These are phyloP conservation scores for Clonostachys chloroleuca DNA, from an alignment of 2,329 filamentous ascomycete species.

Conservation along the genomic window DNA sequence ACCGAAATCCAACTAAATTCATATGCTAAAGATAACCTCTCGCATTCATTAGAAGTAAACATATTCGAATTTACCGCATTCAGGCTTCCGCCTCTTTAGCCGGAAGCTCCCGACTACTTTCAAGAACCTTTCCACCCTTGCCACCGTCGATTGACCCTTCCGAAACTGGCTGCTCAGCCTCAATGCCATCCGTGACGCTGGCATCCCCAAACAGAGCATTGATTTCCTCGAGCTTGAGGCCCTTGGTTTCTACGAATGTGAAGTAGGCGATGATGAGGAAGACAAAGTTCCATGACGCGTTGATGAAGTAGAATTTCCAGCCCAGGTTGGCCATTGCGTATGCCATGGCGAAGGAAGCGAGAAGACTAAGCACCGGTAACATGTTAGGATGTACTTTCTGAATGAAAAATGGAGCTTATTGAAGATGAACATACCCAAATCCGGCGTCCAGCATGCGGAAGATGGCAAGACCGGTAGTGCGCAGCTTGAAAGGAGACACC, in stretches of 20 bases:
- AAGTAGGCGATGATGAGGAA: constrained; percentile 15
- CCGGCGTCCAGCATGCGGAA: constrained; percentile 17
- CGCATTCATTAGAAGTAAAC: no score
- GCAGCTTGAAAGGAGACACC: constrained; percentile 21
- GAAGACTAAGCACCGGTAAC: constrained; percentile 6
- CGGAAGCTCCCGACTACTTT: no score
- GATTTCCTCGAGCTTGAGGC: constrained; percentile 18
- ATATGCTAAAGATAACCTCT: no score
- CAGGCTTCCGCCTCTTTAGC: no score
- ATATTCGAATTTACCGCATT: no score
- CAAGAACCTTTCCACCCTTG: no score
- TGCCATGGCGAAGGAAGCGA: constrained; percentile 18
- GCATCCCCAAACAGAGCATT: constrained; percentile 11
- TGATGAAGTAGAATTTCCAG: constrained; percentile 23
- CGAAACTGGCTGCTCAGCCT: background rate
- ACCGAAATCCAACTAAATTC: no score
- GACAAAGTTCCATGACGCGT: constrained; percentile 17
- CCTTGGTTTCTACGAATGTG: constrained; percentile 20
- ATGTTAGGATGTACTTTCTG: background rate
- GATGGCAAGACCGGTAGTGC: constrained; percentile 20
- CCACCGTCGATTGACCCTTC: no score
- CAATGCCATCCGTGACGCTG: background rate
- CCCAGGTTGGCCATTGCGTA: constrained; percentile 18
- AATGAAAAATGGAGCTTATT: background rate
- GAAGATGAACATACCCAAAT: constrained; percentile 14